These are phyloP conservation scores for Stephania japonica DNA, from an alignment of 164 flowering plant species.

Conservation along the genomic window DNA sequence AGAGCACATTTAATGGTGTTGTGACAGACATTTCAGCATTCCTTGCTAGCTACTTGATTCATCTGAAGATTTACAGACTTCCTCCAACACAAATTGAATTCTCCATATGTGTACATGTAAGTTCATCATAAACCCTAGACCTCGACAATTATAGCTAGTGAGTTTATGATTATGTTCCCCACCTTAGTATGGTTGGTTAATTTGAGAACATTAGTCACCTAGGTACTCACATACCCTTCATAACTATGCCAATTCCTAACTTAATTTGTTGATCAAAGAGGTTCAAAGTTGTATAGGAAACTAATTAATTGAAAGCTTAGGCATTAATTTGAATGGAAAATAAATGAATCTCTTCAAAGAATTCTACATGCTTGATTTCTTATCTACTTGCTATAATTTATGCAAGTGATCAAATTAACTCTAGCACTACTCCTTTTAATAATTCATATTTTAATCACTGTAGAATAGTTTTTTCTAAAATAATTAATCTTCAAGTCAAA, in stretches of 20 bases:
- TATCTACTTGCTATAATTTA: neutral
- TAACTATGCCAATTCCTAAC: neutral
- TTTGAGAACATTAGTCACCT: neutral
- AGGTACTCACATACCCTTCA: neutral
- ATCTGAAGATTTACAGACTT: conserved; percentile 1
- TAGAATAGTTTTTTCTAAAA: too few species aligned
- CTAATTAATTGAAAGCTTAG: neutral
- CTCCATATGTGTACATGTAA: conserved; percentile 15
- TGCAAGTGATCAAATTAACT: neutral
- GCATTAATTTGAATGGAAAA: neutral
- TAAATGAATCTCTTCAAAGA: too few species aligned
- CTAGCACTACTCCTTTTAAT: too few species aligned
- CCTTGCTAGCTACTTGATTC: neutral
- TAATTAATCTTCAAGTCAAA: too few species aligned
- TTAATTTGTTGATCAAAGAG: neutral
- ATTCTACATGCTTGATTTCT: neutral
- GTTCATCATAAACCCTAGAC: conserved; percentile 7
- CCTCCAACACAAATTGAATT: conserved; percentile 4
- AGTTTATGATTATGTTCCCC: neutral
- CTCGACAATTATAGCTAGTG: neutral
- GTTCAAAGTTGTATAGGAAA: neutral
- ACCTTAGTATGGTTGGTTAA: neutral
- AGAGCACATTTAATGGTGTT: conserved; percentile 1
- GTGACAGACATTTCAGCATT: conserved; percentile 2
- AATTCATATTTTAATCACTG: too few species aligned